Base-by-base conservation (phyloP, 768 basidiomycete genomes). In the Pleurotus giganteus region DNA sequence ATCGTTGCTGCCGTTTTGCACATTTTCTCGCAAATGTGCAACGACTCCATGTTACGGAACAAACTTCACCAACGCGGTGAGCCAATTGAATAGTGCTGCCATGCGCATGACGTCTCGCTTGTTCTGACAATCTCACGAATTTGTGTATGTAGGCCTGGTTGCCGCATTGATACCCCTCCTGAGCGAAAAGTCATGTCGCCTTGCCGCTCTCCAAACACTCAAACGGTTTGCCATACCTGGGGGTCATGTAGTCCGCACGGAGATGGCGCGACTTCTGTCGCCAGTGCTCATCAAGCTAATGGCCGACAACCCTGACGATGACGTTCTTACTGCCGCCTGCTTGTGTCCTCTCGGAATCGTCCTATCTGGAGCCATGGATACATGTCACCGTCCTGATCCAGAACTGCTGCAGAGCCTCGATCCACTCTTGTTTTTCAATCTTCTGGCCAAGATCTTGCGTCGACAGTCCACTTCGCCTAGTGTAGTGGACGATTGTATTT, bases 201-300 rank as follows among this genome's bases (percentile, higher is more conserved):
- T 77, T 58, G 64, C 83, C 41, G 82, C 81, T 11, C 69, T 88
- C 7, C 78, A 78, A 28, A 75, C 82, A 0, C 67, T 88, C 21
- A 75, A 74, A 0, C 82, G 77, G 19, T 74, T 86, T 11, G 86
- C 85, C 0, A 84, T 83, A 54, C 84, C 85, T 46, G 83, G 84
- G 3, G 83, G 83, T 3, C 55, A 62, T 3, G 68, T 74, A 17
- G 73, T 79, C 27, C 79, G 80, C 32, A 63, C 69, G 41, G 78
- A 78, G 52, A 79, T 87, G 50, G 81, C 83, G 0, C 73, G 71
- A 49, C 67, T n/a, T n/a, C n/a, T 75, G 27, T 68, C 76, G 5
- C 63, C 71, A 9, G 61, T 61, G 13, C 67, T 87, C 7, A 58
- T 79, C n/a, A 73, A 70, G 27, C 64, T 85, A 7, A 66, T 86